These are phyloP conservation scores for Artemisia argyi DNA, from an alignment of 129 eudicot genomes.

Conservation along the genomic window DNA sequence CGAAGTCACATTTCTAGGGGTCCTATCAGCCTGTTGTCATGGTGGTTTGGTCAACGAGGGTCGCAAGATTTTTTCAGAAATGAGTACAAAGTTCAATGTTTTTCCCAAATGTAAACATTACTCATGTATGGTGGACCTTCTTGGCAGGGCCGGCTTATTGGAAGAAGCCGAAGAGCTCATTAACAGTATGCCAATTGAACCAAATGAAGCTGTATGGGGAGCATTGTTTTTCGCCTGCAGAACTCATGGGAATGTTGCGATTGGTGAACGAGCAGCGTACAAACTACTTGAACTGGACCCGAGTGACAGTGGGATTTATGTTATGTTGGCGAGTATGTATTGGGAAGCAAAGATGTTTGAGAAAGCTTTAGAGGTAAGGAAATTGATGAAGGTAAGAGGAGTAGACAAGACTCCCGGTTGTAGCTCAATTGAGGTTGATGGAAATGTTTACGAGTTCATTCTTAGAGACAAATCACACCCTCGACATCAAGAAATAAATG, in stretches of 20 bases:
- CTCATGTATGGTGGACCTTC: constrained; percentile 75
- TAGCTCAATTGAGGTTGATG: constrained; percentile 70
- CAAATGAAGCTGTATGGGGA: constrained; percentile 76
- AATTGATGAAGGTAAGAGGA: constrained; percentile 63
- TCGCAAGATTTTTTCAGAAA: constrained; percentile 49
- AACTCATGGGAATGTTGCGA: constrained; percentile 51
- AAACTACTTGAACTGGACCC: constrained; percentile 71
- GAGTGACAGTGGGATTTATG: constrained; percentile 66
- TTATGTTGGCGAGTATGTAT: constrained; percentile 71
- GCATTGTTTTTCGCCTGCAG: constrained; percentile 71
- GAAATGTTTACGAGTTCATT: constrained; percentile 49
- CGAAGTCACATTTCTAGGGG: constrained; percentile 67
- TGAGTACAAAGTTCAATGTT: constrained; percentile 49
- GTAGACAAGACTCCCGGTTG: constrained; percentile 81
- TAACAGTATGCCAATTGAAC: constrained; percentile 53
- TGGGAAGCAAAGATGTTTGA: constrained; percentile 68
- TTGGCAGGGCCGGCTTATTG: constrained; percentile 68
- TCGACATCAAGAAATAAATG: constrained; percentile 43
- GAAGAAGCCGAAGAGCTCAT: constrained; percentile 63
- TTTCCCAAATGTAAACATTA: constrained; percentile 56
- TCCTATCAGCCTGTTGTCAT: constrained; percentile 76
- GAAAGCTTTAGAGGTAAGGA: constrained; percentile 53
- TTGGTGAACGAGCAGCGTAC: constrained; percentile 64
- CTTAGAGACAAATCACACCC: constrained; percentile 68
- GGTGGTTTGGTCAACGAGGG: constrained; percentile 78